phyloP scores from a whole-genome alignment of 805 yeast genomes.

The Zygosaccharomyces pseudorouxii region DNA sequence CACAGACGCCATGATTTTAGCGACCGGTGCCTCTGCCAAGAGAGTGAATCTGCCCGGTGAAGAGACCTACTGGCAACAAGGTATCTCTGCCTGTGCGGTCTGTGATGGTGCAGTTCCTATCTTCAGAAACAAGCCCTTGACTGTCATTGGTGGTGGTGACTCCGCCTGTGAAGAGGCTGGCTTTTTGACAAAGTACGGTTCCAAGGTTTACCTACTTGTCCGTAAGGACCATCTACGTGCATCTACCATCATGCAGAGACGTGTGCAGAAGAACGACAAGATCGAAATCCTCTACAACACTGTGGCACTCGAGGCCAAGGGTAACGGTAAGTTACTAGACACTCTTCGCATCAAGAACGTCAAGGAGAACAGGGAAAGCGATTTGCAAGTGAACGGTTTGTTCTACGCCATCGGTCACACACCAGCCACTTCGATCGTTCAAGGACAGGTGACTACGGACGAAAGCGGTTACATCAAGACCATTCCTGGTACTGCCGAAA shows the following conservation, averaged over 20 bases:
- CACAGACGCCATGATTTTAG: slow-evolving; percentile 86
- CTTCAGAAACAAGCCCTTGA: slow-evolving; percentile 95
- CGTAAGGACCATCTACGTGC: slow-evolving; percentile 95
- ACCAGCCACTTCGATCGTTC: slow-evolving; percentile 86
- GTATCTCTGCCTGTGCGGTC: slow-evolving; percentile 99
- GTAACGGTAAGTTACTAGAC: slow-evolving; percentile 81
- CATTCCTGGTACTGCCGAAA: slow-evolving; percentile 80
- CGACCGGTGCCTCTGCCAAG: slow-evolving; percentile 98
- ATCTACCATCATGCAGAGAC: slow-evolving; percentile 93
- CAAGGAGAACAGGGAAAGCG: slow-evolving; percentile 62
- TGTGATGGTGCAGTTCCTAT: slow-evolving; percentile 99
- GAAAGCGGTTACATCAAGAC: slow-evolving; percentile 87
- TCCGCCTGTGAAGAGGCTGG: slow-evolving; percentile 99
- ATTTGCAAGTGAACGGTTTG: slow-evolving; percentile 79
- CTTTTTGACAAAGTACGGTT: slow-evolving; percentile 94
- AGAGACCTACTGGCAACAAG: slow-evolving; percentile 97
- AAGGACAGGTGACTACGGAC: slow-evolving; percentile 75
- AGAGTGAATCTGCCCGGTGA: slow-evolving; percentile 94
- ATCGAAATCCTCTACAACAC: slow-evolving; percentile 87
- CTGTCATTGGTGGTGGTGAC: slow-evolving; percentile 99
- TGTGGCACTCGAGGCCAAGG: slow-evolving; percentile 82
- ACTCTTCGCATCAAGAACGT: slow-evolving; percentile 63
- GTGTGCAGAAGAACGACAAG: slow-evolving; percentile 79
- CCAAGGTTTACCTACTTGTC: slow-evolving; percentile 88
- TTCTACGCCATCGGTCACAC: slow-evolving; percentile 98